Conservation (phyloP, 179 eudicot genomes). For the Patellifolia procumbens region DNA sequence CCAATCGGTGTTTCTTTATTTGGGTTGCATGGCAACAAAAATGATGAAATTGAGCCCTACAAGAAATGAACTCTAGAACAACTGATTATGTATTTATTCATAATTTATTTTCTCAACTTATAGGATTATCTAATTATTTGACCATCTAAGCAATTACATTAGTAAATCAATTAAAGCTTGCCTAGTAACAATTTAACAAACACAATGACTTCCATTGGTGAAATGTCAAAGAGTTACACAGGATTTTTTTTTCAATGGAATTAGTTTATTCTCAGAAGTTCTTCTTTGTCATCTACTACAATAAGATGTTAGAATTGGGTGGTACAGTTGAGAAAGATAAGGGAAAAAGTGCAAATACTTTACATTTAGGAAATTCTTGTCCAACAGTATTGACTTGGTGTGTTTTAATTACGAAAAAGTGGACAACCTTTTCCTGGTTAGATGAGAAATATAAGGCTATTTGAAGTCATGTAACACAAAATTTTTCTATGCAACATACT, state of each 20-base stretch:
- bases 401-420: background rate
- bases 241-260: no score
- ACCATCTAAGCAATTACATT: background rate
- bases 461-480: no score
- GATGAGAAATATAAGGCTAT: no score
- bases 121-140: background rate
- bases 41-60: conserved; percentile 17
- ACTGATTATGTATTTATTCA: background rate
- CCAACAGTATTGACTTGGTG: background rate
- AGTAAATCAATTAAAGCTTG: background rate
- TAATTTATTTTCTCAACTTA: background rate
- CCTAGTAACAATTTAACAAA: no score
- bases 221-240: no score
- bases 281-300: background rate
- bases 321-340: conserved; percentile 18
- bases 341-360: conserved; percentile 29
- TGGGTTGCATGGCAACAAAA: background rate
- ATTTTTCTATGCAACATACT: no score
- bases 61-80: conserved; percentile 23
- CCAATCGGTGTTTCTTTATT: background rate
- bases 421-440: conserved; percentile 6
- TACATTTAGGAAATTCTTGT: background rate
- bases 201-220: background rate
- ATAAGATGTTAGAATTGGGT: conserved; percentile 23
- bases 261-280: no score